Base-by-base conservation (phyloP, 2,329 filamentous ascomycete species). In the Cercospora zeina region DNA sequence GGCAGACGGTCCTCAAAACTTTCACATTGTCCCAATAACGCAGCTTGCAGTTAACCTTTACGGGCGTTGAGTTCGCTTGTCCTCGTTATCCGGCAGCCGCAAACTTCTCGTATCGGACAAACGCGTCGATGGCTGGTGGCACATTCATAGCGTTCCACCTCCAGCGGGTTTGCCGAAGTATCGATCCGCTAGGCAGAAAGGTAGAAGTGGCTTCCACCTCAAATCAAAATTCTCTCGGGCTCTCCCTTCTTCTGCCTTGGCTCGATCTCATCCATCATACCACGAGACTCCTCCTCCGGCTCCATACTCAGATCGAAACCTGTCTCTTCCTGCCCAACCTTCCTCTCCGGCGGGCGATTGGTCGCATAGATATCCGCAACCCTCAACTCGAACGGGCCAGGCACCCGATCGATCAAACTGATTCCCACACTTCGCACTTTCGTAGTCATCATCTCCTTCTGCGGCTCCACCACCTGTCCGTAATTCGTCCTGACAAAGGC, bases 401-500 rank as follows among this genome's bases (percentile, higher is more conserved):
- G 89, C 37, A 96, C 84, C 14, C 95, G 85, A 76, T 99, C 95
- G 58, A 92, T 97, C 72, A 97, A 77, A 4, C 92, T 91, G 61
- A 97, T 87, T 1, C 95, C 95, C 19, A 99, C 81, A 30, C 88
- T 96, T 72, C 87, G 85, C 31, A 99, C 87, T 76, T 91, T 93
- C 71, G 96, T 89, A 65, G 89, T 86, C 74, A 97, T 78, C 77
- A 99, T 88, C 75, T 96, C 92, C 11, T 88, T 88, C 80, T 97
- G 93, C 33, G 95, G 95, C 79, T 97, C 93, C 4, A 97, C 88
- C 1, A 96, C 91, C 70, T 90, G 87, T 6, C 95, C 95, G 72
- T 96, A 86, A 73, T 97, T 97, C 13, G 95, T 99, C 66, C 95
- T 84, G 62, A 99, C 93, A 77, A 99, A 97, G 67, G 96, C 91